These are phyloP conservation scores for Russula emetica DNA, from an alignment of 768 basidiomycete species.

Conservation along the genomic window DNA sequence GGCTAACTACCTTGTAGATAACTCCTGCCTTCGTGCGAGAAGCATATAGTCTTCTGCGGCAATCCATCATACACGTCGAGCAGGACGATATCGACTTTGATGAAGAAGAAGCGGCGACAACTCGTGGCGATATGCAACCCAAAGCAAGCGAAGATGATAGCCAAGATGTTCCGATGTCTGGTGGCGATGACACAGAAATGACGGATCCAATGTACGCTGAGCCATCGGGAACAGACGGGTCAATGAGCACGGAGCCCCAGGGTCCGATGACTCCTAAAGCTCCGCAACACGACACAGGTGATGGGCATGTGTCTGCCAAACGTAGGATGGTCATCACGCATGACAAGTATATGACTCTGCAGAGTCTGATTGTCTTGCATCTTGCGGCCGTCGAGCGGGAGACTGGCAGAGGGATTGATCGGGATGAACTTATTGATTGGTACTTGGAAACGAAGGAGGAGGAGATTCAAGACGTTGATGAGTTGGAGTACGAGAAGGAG, in stretches of 20 bases:
- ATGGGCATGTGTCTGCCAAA: conserved; percentile 48
- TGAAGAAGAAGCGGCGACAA: conserved; percentile 72
- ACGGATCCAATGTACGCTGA: conserved; percentile 44
- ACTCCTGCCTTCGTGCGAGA: conserved; percentile 92
- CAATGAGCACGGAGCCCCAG: conserved; percentile 29
- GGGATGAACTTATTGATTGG: conserved; percentile 94
- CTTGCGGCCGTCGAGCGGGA: conserved; percentile 72
- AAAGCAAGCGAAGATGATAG: conserved; percentile 44
- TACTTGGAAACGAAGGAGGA: conserved; percentile 88
- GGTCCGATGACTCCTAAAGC: conserved; percentile 28
- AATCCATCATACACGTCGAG: conserved; percentile 99
- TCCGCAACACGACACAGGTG: conserved; percentile 33
- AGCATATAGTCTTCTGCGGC: conserved; percentile 87
- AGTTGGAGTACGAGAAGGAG: conserved; percentile 87
- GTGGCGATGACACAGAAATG: conserved; percentile 52
- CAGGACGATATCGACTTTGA: conserved; percentile 99
- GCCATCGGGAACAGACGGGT: conserved; percentile 32
- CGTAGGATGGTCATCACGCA: conserved; percentile 90
- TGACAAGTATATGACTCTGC: conserved; percentile 89
- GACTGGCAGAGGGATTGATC: conserved; percentile 72
- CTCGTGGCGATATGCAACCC: conserved; percentile 41
- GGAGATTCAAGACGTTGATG: conserved; percentile 77
- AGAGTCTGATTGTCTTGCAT: conserved; percentile 82
- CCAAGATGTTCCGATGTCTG: conserved; percentile 61
- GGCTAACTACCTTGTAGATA: conserved; percentile 51